Evolutionary conservation across 768 basidiomycete genomes (phyloP).

Genomic region (Tubosaeta sp.): DNA sequence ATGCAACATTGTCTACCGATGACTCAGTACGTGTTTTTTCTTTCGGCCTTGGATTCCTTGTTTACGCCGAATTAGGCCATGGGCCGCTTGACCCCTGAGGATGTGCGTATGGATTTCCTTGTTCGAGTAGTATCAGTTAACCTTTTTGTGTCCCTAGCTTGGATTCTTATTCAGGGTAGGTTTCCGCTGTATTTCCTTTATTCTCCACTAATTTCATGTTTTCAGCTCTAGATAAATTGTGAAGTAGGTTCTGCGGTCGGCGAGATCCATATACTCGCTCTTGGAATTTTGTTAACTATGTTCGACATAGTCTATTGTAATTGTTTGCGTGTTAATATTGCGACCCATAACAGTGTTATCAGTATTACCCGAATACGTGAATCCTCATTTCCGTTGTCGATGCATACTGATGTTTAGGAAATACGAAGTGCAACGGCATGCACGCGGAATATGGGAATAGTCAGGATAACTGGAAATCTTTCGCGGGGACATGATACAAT

Average conservation of each 20-base stretch:
- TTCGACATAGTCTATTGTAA: neutral
- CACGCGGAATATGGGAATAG: no score
- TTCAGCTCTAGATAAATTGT: slow-evolving; percentile 17
- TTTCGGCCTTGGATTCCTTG: slow-evolving; percentile 3
- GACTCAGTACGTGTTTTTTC: slow-evolving; percentile 53
- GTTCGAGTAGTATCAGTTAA: slow-evolving; percentile 4
- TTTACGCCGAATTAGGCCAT: slow-evolving; percentile 57
- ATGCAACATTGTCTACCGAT: slow-evolving; percentile 79
- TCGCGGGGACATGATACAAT: no score
- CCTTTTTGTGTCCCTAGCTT: slow-evolving; percentile 27
- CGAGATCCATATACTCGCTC: neutral
- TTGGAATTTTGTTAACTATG: neutral
- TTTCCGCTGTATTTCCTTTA: slow-evolving; percentile 1
- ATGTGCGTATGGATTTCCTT: slow-evolving; percentile 39
- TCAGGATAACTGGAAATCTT: no score
- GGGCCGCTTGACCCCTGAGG: slow-evolving; percentile 88
- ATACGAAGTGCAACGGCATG: no score
- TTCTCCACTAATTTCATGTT: neutral
- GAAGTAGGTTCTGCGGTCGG: neutral
- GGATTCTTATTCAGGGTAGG: slow-evolving; percentile 45
- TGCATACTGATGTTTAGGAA: no score
- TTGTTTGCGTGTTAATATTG: neutral
- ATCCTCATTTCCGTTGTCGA: no score
- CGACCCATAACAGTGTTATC: neutral
- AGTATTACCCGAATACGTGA: no score